A percentile compares a stretch with the other conserved stretches of the same genome.
These are phyloP conservation scores for Penicillium aurantiogriseum DNA, from an alignment of 2,329 filamentous ascomycete species.

Conservation along the genomic window DNA sequence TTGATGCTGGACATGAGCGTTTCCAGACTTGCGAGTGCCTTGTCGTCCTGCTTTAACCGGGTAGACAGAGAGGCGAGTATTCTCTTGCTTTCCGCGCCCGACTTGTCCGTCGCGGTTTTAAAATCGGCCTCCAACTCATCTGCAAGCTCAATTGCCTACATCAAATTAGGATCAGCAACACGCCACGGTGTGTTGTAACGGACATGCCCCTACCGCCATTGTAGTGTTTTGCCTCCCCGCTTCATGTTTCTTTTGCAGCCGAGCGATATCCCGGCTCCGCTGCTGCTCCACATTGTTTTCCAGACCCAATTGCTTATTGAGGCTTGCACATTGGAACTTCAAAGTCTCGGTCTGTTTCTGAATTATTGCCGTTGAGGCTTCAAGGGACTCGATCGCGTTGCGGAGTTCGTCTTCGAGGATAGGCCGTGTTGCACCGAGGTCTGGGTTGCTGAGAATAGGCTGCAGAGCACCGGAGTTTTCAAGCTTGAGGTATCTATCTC, in stretches of 20 bases:
- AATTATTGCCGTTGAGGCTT: slow-evolving; percentile 38
- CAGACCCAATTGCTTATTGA: slow-evolving; percentile 28
- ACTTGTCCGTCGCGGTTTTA: slow-evolving; percentile 31
- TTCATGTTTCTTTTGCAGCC: slow-evolving; percentile 37
- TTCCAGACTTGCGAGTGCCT: slow-evolving; percentile 32
- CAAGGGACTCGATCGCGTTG: slow-evolving; percentile 35
- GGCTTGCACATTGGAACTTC: slow-evolving; percentile 31
- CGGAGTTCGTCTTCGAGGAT: slow-evolving; percentile 41
- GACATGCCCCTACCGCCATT: slow-evolving; percentile 30
- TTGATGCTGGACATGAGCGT: slow-evolving; percentile 29
- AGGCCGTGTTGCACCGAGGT: slow-evolving; percentile 35
- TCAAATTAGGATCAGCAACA: slow-evolving; percentile 18
- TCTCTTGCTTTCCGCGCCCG: slow-evolving; percentile 32
- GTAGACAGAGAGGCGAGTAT: slow-evolving; percentile 35
- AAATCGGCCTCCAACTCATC: slow-evolving; percentile 35
- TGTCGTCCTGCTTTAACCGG: slow-evolving; percentile 40
- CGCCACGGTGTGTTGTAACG: neutral
- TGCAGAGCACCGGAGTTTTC: slow-evolving; percentile 33
- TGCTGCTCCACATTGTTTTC: slow-evolving; percentile 25
- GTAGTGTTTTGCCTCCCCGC: slow-evolving; percentile 34
- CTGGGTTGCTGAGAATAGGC: slow-evolving; percentile 27
- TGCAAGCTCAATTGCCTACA: slow-evolving; percentile 38
- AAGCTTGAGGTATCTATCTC: slow-evolving; percentile 35
- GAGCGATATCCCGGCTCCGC: slow-evolving; percentile 28
- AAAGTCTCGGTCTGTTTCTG: slow-evolving; percentile 36